Evolutionary conservation across 345 rosid species (phyloP), one percentile per base, ranked within the genome.

Genomic region (Lepidium aucheri): DNA sequence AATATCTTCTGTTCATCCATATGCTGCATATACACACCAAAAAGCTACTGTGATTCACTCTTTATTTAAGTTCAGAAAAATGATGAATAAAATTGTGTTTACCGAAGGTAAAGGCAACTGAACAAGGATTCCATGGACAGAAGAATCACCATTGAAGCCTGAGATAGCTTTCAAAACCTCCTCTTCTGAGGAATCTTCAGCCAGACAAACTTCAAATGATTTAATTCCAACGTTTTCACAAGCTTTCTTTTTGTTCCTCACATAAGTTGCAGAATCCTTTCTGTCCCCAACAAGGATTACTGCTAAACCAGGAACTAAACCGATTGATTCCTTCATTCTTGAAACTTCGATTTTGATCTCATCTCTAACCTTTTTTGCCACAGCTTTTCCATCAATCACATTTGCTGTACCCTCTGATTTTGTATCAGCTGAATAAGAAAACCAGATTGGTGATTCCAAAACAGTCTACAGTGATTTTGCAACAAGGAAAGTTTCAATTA

Each of bases 111-210:
- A 74, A 39, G 98, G 95, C 74, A 87, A 73, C 73, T 91, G 96
- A 61, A 91, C 96, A 67, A 89, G 96, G 76, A 91, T 89, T 76
- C 96, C 98, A 59, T 92, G 96, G 50, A 92, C 89, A 0, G 79
- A 73, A 70, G 92, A 81, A 75, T 89, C 88, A 30, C 65, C 76
- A 41, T 92, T 92, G 65, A 84, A 90, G 45, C 66, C 77, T 0
- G 79, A 78, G 49, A 92, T 82, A 65, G 64, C 77, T 53, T 75
- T 76, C 65, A 89, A 80, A 8, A 92, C 86, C 67, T 89, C 89
- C 18, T 82, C 77, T 72, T 89, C 95, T 4, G 85, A 60, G 0
- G 91, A 70, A 33, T 82, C 85, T 43, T 79, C 88, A 11, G 90
- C 78, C 65, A 92, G 67, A 61, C 63, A 16, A 28, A 79, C 89